Base-by-base conservation (phyloP, 164 flowering plant genomes). In the Protea cynaroides region DNA sequence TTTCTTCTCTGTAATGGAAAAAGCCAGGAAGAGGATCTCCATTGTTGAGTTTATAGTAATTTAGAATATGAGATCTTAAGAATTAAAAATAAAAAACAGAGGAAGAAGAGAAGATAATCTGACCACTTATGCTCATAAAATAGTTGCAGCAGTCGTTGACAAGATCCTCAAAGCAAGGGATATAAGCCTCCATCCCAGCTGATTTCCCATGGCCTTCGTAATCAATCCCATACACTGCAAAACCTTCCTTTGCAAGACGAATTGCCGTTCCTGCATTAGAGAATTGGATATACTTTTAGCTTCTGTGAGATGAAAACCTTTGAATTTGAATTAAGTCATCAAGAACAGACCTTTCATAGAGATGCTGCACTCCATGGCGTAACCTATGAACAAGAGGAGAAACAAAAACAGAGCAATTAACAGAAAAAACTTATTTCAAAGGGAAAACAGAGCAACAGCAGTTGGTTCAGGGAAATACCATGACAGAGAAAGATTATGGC, bases 161-260 rank as follows among this genome's bases (percentile, higher is more conserved):
- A 11, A 94, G 72, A 29, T 76, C 65, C 36, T 86, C 94, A 51
- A 94, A 86, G 25, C 63, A 69, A 0, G 79, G 61, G 40, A 94
- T 65, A 34, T 66, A 82, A 7, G 84, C 96, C 0, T n/a, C 57
- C 8, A 91, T 73, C 5, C 99, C 99, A 5, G 69, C 67, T 23
- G 99, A 94, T 75, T 88, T 94, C 55, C 99, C 99, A 72, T 94
- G 97, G 13, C 97, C 96, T 68, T 79, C 81, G 25, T 86, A 87
- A 68, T 94, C 97, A 0, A 94, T 78, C 3, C 97, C 97, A 58
- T 87, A 77, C 11, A 83, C 90, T 14, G 79, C 98, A 69, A 59
- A 90, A 0, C 98, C 99, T 0, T 87, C 86, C 34, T 80, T 73
- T 0, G 84, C 97, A 0, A 94, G 84, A 58, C 95, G 67, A 2